These are phyloP conservation scores for Phylloporus sp. DNA, from an alignment of 1,284 basidiomycete genomes.

Conservation along the genomic window DNA sequence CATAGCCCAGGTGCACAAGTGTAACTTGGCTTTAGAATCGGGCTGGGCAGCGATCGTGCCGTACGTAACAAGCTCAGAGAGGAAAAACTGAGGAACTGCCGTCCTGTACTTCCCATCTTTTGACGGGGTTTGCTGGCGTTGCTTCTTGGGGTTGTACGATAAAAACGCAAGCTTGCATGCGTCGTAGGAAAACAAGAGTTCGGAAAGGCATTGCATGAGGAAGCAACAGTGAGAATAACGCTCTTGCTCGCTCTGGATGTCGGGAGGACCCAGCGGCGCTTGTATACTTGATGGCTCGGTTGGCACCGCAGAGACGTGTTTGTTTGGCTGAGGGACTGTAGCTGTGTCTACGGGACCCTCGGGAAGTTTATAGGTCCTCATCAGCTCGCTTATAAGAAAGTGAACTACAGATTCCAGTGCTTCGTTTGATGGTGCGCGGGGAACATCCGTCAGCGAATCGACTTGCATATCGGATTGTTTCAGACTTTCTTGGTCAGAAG, in stretches of 20 bases:
- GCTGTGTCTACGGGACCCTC: slow-evolving; percentile 17
- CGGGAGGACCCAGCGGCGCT: slow-evolving; percentile 10
- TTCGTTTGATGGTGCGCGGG: slow-evolving; percentile 43
- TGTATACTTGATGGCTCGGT: slow-evolving; percentile 27
- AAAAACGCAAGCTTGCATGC: slow-evolving; percentile 89
- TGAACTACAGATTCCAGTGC: slow-evolving; percentile 71
- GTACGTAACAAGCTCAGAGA: slow-evolving; percentile 79
- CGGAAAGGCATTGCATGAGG: slow-evolving; percentile 91
- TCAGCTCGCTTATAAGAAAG: slow-evolving; percentile 75
- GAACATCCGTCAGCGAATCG: slow-evolving; percentile 48
- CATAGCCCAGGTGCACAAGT: slow-evolving; percentile 88
- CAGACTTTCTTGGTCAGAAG: slow-evolving; percentile 29
- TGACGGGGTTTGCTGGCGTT: slow-evolving; percentile 56
- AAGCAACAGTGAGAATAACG: slow-evolving; percentile 77
- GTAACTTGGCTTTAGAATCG: slow-evolving; percentile 58
- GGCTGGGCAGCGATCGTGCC: slow-evolving; percentile 70
- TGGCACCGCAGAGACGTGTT: slow-evolving; percentile 10
- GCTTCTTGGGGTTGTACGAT: slow-evolving; percentile 75
- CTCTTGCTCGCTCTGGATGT: slow-evolving; percentile 37
- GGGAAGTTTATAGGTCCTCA: slow-evolving; percentile 56
- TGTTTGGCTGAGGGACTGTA: slow-evolving; percentile 18
- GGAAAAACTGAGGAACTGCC: slow-evolving; percentile 75
- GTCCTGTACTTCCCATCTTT: slow-evolving; percentile 70
- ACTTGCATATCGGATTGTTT: slow-evolving; percentile 64
- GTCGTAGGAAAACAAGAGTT: slow-evolving; percentile 93